Conservation (phyloP, 176 grass and related monocot species). For the Microstegium vimineum region DNA sequence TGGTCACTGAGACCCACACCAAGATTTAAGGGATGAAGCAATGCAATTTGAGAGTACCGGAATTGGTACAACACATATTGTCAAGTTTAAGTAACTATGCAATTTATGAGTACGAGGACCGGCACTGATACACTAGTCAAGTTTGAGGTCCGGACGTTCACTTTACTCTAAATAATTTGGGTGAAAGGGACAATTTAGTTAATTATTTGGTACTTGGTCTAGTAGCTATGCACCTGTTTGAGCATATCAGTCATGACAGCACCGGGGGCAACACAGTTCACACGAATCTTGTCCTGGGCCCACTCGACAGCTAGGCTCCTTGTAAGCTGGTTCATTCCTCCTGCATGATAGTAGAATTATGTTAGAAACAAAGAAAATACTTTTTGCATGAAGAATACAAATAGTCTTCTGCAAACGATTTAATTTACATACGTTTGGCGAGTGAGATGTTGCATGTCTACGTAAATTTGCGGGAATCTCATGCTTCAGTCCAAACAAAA, state of each 20-base stretch:
- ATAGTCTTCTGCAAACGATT: neutral
- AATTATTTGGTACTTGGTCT: too few species aligned
- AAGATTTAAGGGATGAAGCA: too few species aligned
- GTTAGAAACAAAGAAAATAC: neutral
- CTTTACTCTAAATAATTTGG: neutral
- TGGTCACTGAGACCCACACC: too few species aligned
- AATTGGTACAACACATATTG: too few species aligned
- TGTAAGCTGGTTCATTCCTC: slow-evolving; percentile 38
- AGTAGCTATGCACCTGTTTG: neutral
- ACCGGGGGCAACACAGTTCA: slow-evolving; percentile 37
- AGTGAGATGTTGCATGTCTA: neutral
- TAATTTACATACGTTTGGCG: neutral
- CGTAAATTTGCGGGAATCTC: too few species aligned
- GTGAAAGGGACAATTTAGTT: too few species aligned
- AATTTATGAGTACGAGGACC: neutral
- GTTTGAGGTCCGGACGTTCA: neutral
- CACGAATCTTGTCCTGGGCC: slow-evolving; percentile 27
- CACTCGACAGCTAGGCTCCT: slow-evolving; percentile 46
- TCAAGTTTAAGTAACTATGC: neutral
- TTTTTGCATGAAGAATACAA: neutral
- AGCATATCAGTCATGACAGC: neutral
- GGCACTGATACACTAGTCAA: too few species aligned
- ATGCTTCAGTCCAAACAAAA: too few species aligned
- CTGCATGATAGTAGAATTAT: neutral
- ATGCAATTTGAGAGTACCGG: too few species aligned